phyloP scores from a whole-genome alignment of 73 alveolate genomes.

The Loxodes magnus region DNA sequence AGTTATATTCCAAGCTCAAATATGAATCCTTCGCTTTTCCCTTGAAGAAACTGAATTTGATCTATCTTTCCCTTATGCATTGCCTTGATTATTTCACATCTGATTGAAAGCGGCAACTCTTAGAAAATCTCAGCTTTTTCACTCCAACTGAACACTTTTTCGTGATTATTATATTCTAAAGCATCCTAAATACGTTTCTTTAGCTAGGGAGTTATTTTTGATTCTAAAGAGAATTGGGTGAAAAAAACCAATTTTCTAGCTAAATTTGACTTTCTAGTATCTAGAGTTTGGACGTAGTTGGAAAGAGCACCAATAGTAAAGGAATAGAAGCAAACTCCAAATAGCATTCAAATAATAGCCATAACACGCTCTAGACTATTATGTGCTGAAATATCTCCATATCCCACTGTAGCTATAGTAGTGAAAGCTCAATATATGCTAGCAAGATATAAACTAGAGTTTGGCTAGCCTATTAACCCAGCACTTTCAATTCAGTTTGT shows the following conservation, averaged over 20 bases:
- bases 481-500: slow-evolving; percentile 67
- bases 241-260: slow-evolving; percentile 30
- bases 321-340: slow-evolving; percentile 80
- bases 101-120: slow-evolving; percentile 34
- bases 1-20: slow-evolving; percentile 28
- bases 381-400: slow-evolving; percentile 78
- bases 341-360: slow-evolving; percentile 36
- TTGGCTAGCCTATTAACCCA: slow-evolving; percentile 18
- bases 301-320: slow-evolving; percentile 74
- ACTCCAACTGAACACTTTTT: slow-evolving; percentile 32
- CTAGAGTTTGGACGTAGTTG: slow-evolving; percentile 56
- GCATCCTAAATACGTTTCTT: slow-evolving; percentile 33
- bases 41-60: slow-evolving; percentile 27
- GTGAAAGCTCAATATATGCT: slow-evolving; percentile 73
- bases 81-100: slow-evolving; percentile 31
- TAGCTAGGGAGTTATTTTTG: slow-evolving; percentile 16
- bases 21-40: slow-evolving; percentile 29
- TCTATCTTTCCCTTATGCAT: slow-evolving; percentile 32
- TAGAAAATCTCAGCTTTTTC: slow-evolving; percentile 25
- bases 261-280: slow-evolving; percentile 25
- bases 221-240: slow-evolving; percentile 34
- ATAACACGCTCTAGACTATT: slow-evolving; percentile 50
- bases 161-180: slow-evolving; percentile 22
- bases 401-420: slow-evolving; percentile 87
- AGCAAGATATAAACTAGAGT: slow-evolving; percentile 26